Percentiles rank a stretch among this genome's conserved stretches.
Conservation (phyloP, 2,329 filamentous ascomycete genomes). For the Paraphoma sp. region DNA sequence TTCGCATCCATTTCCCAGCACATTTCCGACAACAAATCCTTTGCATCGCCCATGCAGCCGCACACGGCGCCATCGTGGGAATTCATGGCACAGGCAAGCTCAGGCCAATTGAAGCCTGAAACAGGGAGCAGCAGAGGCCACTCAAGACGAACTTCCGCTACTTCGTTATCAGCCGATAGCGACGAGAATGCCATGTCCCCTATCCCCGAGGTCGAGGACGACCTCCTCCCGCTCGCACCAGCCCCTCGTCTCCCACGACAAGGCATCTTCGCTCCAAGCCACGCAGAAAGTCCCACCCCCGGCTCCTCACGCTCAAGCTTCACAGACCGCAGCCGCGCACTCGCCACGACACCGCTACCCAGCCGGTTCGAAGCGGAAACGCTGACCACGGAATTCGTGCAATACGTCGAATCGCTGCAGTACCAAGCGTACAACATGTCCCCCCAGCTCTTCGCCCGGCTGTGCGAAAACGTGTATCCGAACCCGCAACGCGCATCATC, state of each 20-base stretch:
- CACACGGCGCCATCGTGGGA: slow-evolving; percentile 44
- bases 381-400: slow-evolving; percentile 41
- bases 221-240: slow-evolving; percentile 34
- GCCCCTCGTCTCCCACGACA: slow-evolving; percentile 36
- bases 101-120: slow-evolving; percentile 29
- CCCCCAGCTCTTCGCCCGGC: slow-evolving; percentile 31
- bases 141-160: slow-evolving; percentile 42
- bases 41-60: slow-evolving; percentile 33
- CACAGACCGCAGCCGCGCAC: slow-evolving; percentile 40
- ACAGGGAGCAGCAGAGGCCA: slow-evolving; percentile 26
- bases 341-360: slow-evolving; percentile 38
- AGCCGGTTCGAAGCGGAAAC: slow-evolving; percentile 48
- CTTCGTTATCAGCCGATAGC: slow-evolving; percentile 35
- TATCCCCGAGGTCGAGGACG: slow-evolving; percentile 37
- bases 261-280: slow-evolving; percentile 38
- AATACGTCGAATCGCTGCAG: slow-evolving; percentile 32
- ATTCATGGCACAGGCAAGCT: slow-evolving; percentile 37
- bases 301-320: slow-evolving; percentile 35
- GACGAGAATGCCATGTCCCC: slow-evolving; percentile 39
- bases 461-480: slow-evolving; percentile 44
- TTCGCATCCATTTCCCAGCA: slow-evolving; percentile 26
- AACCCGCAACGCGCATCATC: slow-evolving; percentile 27
- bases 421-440: slow-evolving; percentile 35
- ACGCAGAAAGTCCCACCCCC: slow-evolving; percentile 33
- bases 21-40: slow-evolving; percentile 22